Evolutionary conservation across 768 basidiomycete genomes (phyloP), one percentile per base, ranked within the genome.

Genomic region (Suillus occidentalis): DNA sequence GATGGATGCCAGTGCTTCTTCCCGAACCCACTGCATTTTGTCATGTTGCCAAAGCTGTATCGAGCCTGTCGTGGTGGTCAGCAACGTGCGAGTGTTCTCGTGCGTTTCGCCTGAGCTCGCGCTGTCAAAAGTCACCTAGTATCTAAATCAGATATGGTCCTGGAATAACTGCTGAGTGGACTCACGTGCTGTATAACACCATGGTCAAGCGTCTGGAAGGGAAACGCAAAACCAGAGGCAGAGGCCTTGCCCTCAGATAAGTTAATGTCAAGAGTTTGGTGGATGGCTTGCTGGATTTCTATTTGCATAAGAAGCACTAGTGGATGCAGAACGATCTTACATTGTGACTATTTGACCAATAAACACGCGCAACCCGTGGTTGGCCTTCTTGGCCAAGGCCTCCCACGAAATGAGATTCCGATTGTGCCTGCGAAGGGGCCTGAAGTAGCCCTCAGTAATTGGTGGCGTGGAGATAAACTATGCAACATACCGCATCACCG

Each of bases 21-120:
- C 95, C 57, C 95, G 83, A 0, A 84, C 85, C 94, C 94, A 97
- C 36, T 83, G 80, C 36, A 86, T 77, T 42, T 80, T 71, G 36
- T 85, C 80, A 28, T 84, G 82, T 56, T 86, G 78, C 91, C 93
- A 93, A 10, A 90, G 76, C 68, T 95, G 90, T 34, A 95, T 70
- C 5, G 91, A 81, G 12, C 93, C 94, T 2, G 90, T 89, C n/a
- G 85, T 84, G 0, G 91, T 91, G 1, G 88, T 87, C 22, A 94
- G 62, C 22, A 88, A 73, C 7, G 88, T 64, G 20, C 83, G 79
- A 1, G 82, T 71, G 10, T 80, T 66, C 20, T 83, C 77, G 8
- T 71, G 77, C 62, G 70, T 69, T 5, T 75, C 75, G 37, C 76
- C 70, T 1, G 80, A 75, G 63, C 81, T 79, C n/a, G 78, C 79